Evolutionary conservation across 2,329 filamentous ascomycete genomes (phyloP), one percentile per base, ranked within the genome.

Genomic region (Hypoxylon sp.): DNA sequence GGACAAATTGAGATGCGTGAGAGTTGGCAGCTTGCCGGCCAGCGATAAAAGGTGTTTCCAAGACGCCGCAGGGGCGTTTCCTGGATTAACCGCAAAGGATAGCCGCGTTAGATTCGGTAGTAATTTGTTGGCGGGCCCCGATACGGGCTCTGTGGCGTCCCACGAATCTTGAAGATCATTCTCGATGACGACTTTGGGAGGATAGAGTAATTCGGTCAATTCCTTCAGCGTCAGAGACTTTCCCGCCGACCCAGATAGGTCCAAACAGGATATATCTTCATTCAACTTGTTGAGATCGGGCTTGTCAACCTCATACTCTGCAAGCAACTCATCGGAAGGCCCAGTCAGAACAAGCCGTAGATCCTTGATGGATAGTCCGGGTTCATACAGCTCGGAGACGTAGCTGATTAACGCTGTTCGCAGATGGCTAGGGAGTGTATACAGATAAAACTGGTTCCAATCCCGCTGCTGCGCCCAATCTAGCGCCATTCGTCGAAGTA

Each of bases 1-100:
- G 15, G 88, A 87, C 6, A 91, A 81, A 69, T 85, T 88, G 44
- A 91, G 80, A 72, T 91, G 88, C 1, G 88, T 91, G 42, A 91
- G 77, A 13, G 81, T 83, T 0, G 82, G 82, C 6, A 89, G 75
- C 70, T 85, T 87, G 10, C 80, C 75, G 0, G 87, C 83, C n/a
- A 91, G 76, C 1, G 81, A 72, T 24, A 91, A 79, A 3, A 91
- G 82, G 37, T 88, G 86, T 52, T 83, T 85, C 89, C 88, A 91
- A 0, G 87, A 89, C 15, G 83, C 81, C 5, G 76, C 75, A 5
- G 62, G 62, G 13, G 68, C 46, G 35, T 79, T 77, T 39, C 74
- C 69, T 0, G 84, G 82, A 54, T 80, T 73, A 52, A 87, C 71
- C 3, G 88, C 87, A 2, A 91, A 83, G 1, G 88, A 90, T 7